Base-by-base conservation (phyloP, 768 basidiomycete species). In the Kwoniella sp. region DNA sequence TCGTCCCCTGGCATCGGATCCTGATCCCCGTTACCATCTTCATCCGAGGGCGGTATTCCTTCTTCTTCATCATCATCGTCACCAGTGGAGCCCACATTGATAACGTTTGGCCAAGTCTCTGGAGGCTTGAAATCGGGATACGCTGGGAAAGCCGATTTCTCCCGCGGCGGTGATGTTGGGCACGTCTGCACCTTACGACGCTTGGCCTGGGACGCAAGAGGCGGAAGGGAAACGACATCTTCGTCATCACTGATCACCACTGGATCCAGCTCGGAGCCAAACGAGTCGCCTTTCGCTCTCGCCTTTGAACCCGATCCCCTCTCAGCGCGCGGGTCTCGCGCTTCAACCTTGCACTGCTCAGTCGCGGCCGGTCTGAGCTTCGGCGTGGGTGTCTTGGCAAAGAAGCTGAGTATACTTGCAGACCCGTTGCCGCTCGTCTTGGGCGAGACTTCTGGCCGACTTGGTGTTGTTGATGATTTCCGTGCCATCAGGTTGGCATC, bases 241-340 rank as follows among this genome's bases (percentile, higher is more conserved):
- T 73, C 71, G 46, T 69, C 69, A 46, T 66, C 62, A 40, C 65
- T 71, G 57, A 71, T 73, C 11, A 73, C 64, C 0, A 73, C 61
- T 3, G 71, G 71, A 47, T 67, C 64, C 15, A 51, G 47, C 26
- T 49, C 51, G 0, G 62, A 59, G 15, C 67, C 67, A 8, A 26
- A 29, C 1, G 39, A 26, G 22, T 50, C 46, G 28, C 52, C 42
- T 44, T 56, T 42, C 28, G 48, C 46, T 59, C 63, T 25, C 53
- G n/a, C n/a, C n/a, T n/a, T n/a, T n/a, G n/a, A n/a, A n/a, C 57
- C 25, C 36, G 15, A n/a, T 14, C 20, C n/a, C 36, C 15, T 37
- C 15, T 20, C n/a, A 14, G n/a, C n/a, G n/a, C n/a, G n/a, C n/a
- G n/a, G n/a, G n/a, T n/a, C n/a, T n/a, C n/a, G n/a, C n/a, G n/a